Evolutionary conservation across 805 yeast genomes (phyloP).

Genomic region (Starmerella asiatica): DNA sequence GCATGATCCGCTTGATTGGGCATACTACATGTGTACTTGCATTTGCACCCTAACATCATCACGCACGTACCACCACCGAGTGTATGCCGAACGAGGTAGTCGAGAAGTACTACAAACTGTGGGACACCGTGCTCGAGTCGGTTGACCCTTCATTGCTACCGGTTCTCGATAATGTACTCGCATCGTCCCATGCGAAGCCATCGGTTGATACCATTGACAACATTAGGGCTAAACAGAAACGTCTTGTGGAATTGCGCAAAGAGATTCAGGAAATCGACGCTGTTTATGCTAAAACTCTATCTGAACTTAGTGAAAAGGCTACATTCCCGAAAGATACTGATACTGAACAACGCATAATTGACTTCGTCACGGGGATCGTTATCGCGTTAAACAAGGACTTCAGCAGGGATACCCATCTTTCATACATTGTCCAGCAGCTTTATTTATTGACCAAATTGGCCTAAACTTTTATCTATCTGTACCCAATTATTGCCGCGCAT

Average conservation of each 20-base stretch:
- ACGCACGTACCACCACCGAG: too few species aligned
- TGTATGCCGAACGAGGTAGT: too few species aligned
- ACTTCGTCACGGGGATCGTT: constrained; percentile 14
- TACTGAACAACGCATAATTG: constrained; percentile 7
- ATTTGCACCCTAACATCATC: too few species aligned
- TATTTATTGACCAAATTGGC: too few species aligned
- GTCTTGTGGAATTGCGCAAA: not conserved
- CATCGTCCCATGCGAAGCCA: constrained; percentile 7
- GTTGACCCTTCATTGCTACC: constrained; percentile 6
- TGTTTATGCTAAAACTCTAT: constrained; percentile 4
- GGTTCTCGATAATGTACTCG: constrained; percentile 7
- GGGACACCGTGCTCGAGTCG: constrained; percentile 4
- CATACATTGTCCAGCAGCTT: constrained; percentile 11
- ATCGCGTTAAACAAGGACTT: constrained; percentile 11
- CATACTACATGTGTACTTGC: too few species aligned
- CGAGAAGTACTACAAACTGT: constrained; percentile 13
- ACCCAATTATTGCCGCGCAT: too few species aligned
- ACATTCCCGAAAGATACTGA: not conserved
- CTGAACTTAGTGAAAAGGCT: not conserved
- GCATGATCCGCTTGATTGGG: too few species aligned
- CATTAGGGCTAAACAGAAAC: constrained; percentile 2
- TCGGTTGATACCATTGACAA: constrained; percentile 11
- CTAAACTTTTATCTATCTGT: too few species aligned
- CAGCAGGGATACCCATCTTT: constrained; percentile 9
- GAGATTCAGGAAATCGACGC: constrained; percentile 8